Evolutionary conservation across 305 asterid species (phyloP).

Genomic region (Euphrasia arctica): DNA sequence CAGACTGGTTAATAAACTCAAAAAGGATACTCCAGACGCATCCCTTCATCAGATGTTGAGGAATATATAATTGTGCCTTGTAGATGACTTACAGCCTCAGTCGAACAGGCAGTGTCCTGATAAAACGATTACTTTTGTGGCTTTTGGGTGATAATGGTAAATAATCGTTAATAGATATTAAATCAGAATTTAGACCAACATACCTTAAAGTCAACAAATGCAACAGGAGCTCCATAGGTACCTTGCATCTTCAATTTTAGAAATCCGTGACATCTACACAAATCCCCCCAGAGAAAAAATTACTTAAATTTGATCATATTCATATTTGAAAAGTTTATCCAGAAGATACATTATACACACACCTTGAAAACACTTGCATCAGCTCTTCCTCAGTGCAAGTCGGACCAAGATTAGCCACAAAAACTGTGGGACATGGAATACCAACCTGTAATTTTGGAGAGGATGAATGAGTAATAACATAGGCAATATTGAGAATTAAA

Average conservation of each 20-base stretch:
- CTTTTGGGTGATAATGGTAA: constrained; percentile 2
- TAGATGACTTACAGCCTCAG: constrained; percentile 66
- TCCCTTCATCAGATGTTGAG: constrained; percentile 72
- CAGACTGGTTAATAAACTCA: constrained; percentile 17
- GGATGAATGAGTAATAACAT: no score
- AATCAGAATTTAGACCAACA: constrained; percentile 1
- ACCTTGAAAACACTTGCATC: constrained; percentile 80
- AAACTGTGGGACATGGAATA: constrained; percentile 85
- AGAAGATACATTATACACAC: constrained; percentile 16
- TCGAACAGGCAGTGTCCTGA: constrained; percentile 83
- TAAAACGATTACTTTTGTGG: not conserved
- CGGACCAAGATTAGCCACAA: constrained; percentile 90
- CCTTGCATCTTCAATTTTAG: constrained; percentile 93
- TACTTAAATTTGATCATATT: not conserved
- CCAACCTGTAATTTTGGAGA: constrained; percentile 41
- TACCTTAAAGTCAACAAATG: constrained; percentile 97
- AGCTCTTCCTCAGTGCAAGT: constrained; percentile 82
- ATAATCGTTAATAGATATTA: not conserved
- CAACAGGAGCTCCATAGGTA: constrained; percentile 96
- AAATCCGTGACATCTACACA: constrained; percentile 74
- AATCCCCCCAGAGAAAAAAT: constrained; percentile 14
- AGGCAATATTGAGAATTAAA: constrained; percentile 8
- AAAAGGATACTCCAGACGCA: constrained; percentile 93
- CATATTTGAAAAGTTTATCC: not conserved
- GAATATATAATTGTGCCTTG: constrained; percentile 75